These are phyloP conservation scores for Chenopodium suecicum DNA, from an alignment of 148 eudicot genomes.

Conservation along the genomic window DNA sequence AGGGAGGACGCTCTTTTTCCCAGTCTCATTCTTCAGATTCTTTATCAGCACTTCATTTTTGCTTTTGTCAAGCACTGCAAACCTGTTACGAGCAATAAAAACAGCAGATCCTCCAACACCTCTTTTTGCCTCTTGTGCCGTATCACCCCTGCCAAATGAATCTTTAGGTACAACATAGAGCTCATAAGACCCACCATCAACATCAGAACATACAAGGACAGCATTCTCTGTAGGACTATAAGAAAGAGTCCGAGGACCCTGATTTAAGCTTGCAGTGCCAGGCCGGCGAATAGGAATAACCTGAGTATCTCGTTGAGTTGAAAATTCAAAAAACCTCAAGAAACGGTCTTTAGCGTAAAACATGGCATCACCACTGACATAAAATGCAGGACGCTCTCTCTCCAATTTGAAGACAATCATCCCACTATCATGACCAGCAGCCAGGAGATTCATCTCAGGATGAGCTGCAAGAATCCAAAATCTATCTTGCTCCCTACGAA, in stretches of 20 bases:
- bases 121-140: constrained; percentile 67
- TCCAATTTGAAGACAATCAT: constrained; percentile 88
- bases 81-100: constrained; percentile 81
- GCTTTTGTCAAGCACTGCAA: constrained; percentile 83
- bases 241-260: constrained; percentile 76
- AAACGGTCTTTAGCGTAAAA: constrained; percentile 86
- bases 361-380: constrained; percentile 74
- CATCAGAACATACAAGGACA: constrained; percentile 72
- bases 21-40: constrained; percentile 75
- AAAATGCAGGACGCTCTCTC: constrained; percentile 94
- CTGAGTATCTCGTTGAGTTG: constrained; percentile 72
- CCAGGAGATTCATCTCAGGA: constrained; percentile 81
- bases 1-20: constrained; percentile 68
- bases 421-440: constrained; percentile 88
- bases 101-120: constrained; percentile 79
- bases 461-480: constrained; percentile 86
- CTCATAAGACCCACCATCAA: constrained; percentile 83
- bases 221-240: constrained; percentile 86
- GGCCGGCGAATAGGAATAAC: constrained; percentile 78
- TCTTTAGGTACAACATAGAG: constrained; percentile 73
- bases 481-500: constrained; percentile 81
- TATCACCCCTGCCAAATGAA: constrained; percentile 58
- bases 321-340: constrained; percentile 69
- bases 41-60: constrained; percentile 64
- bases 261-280: constrained; percentile 71